Percentiles rank a stretch among this genome's conserved stretches.
These are phyloP conservation scores for Penicillium simplicissimum DNA, from an alignment of 495 filamentous ascomycete species.

Conservation along the genomic window DNA sequence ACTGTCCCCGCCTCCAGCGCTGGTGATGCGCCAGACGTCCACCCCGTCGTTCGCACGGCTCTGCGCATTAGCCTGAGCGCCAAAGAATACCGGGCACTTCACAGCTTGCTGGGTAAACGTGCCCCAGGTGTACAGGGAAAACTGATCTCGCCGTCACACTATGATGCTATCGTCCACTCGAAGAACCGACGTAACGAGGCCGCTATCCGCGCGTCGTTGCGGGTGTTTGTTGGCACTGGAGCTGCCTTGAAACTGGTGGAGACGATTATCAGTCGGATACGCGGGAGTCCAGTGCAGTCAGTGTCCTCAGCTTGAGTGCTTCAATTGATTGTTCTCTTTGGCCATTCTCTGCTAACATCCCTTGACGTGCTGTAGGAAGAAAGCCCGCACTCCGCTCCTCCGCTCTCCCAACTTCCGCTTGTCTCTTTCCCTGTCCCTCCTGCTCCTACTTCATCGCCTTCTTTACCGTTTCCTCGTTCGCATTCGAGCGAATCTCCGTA, in stretches of 20 bases:
- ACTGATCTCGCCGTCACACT: constrained; percentile 57
- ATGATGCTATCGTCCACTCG: constrained; percentile 50
- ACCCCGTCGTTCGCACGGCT: constrained; percentile 60
- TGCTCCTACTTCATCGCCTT: constrained; percentile 83
- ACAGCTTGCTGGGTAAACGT: constrained; percentile 73
- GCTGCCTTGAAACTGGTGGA: constrained; percentile 70
- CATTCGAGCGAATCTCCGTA: constrained; percentile 74
- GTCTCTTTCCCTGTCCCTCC: constrained; percentile 75
- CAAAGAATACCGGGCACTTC: constrained; percentile 79
- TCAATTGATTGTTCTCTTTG: too few species aligned
- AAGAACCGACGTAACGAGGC: constrained; percentile 75
- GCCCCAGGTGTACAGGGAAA: constrained; percentile 59
- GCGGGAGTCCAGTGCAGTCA: constrained; percentile 37
- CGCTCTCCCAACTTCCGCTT: constrained; percentile 73
- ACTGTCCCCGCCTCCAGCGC: constrained; percentile 9
- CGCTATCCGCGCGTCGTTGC: constrained; percentile 72
- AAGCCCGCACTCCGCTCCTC: constrained; percentile 54
- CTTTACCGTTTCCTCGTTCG: constrained; percentile 87
- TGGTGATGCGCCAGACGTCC: constrained; percentile 17
- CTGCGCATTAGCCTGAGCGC: constrained; percentile 81
- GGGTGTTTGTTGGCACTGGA: constrained; percentile 72
- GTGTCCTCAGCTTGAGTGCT: background rate
- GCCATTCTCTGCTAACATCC: background rate
- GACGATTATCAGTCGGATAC: constrained; percentile 50
- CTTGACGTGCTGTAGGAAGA: constrained; percentile 29